Base-by-base conservation (phyloP, 495 filamentous ascomycete species). In the Neurospora sp. region DNA sequence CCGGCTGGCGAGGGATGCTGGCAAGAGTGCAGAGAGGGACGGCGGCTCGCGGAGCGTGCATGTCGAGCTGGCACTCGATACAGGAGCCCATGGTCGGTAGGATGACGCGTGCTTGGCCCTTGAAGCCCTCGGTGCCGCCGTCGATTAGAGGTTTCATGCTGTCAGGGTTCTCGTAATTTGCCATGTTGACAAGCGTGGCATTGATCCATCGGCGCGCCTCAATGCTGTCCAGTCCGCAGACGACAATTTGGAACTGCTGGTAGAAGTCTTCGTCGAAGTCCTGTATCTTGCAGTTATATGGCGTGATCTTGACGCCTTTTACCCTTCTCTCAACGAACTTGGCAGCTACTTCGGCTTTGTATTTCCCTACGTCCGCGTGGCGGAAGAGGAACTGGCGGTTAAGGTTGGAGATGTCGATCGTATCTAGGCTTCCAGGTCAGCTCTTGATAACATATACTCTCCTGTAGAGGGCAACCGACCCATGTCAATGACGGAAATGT, bases 401-500 rank as follows among this genome's bases (percentile, higher is more conserved):
- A 65, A 99, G 87, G 81, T 99, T 99, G 35, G 94, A 97, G 71
- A 99, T 94, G 78, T 99, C 96, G 80, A 99, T 99, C 7, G 94
- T 98, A 75, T 93, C 94, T 74, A 65, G 27, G 53, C 53, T 37
- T 35, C 12, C 27, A 65, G n/a, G 40, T 68, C 40, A 20, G 71
- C 39, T 48, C 7, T 40, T n/a, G 22, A 20, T 35, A 37, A 22
- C 35, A 14, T 35, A 27, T 40, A 4, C 31, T 68, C n/a, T 16
- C 12, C 9, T 27, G 31, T 4, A 22, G 4, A 22, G 9, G 35
- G 7, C n/a, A 59, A 69, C 73, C 16, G 39, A 74, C 73, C 73
- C 96, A 99, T 99, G 84, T 99, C 96, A 76, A 99, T 98, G 45
- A 99, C 95, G 84, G 98, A 94, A 73, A 99, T 97, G 79, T 98